These are phyloP conservation scores for Tetrahymena malaccensis DNA, from an alignment of 73 alveolate species.

Conservation along the genomic window DNA sequence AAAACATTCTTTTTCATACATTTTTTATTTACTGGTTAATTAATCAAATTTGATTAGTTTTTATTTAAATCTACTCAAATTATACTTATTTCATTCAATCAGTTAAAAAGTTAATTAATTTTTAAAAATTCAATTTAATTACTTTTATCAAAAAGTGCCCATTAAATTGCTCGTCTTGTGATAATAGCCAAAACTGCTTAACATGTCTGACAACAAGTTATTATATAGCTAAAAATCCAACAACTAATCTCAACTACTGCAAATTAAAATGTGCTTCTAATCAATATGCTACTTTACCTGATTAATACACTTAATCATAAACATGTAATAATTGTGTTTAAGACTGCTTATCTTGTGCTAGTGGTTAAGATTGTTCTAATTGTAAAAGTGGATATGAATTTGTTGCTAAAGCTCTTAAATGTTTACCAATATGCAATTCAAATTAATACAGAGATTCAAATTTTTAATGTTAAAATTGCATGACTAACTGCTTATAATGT, in stretches of 20 bases:
- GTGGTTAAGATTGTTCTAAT: neutral
- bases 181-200: neutral
- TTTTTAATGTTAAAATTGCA: neutral
- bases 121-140: too few species aligned
- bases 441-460: neutral
- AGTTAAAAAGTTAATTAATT: too few species aligned
- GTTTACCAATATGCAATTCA: neutral
- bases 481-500: neutral
- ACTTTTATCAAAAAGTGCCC: neutral
- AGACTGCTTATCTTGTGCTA: neutral
- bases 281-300: too few species aligned
- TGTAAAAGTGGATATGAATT: neutral
- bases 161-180: neutral
- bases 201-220: neutral
- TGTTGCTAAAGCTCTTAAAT: neutral
- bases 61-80: too few species aligned
- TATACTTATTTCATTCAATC: neutral
- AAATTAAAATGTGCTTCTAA: neutral
- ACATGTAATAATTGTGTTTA: neutral
- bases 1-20: neutral
- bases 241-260: neutral
- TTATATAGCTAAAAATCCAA: neutral
- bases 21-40: too few species aligned
- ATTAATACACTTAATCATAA: neutral
- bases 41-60: too few species aligned